A percentile compares a stretch with the other conserved stretches of the same genome.
Evolutionary conservation across 1,284 basidiomycete genomes (phyloP).

Genomic region (Boletus sp.): DNA sequence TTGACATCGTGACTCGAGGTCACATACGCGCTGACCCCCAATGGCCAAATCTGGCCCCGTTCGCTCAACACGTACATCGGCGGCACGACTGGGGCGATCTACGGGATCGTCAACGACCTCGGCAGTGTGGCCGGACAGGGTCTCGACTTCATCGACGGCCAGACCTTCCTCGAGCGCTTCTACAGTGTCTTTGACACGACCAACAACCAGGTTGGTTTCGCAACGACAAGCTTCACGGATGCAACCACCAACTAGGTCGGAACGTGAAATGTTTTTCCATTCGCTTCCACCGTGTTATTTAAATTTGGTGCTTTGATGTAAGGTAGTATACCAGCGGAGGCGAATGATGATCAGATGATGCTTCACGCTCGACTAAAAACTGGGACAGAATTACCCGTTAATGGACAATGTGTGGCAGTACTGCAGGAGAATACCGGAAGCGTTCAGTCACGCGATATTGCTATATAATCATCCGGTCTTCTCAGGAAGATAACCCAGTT

Average conservation of each 20-base stretch:
- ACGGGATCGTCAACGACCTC: constrained; percentile 46
- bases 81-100: constrained; percentile 39
- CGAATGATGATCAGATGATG: too few relatives aligned
- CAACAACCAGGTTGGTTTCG: constrained; percentile 52
- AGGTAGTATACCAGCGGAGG: neutral
- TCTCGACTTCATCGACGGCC: constrained; percentile 52
- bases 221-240: constrained; percentile 51
- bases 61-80: constrained; percentile 42
- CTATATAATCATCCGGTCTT: neutral
- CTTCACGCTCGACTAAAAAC: neutral
- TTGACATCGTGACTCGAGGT: constrained; percentile 18
- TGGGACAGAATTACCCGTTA: neutral
- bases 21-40: constrained; percentile 40
- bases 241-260: constrained; percentile 50
- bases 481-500: neutral
- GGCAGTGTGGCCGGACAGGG: constrained; percentile 40
- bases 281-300: neutral
- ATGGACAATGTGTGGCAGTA: neutral
- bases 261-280: neutral
- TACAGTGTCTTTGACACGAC: constrained; percentile 63
- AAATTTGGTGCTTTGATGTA: neutral
- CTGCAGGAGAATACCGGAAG: neutral
- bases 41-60: constrained; percentile 50
- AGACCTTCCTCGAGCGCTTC: constrained; percentile 60
- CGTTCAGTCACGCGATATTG: neutral